Percentiles rank a stretch among this genome's conserved stretches.
Evolutionary conservation across 495 filamentous ascomycete genomes (phyloP).

Genomic region (Penicillium manginii): DNA sequence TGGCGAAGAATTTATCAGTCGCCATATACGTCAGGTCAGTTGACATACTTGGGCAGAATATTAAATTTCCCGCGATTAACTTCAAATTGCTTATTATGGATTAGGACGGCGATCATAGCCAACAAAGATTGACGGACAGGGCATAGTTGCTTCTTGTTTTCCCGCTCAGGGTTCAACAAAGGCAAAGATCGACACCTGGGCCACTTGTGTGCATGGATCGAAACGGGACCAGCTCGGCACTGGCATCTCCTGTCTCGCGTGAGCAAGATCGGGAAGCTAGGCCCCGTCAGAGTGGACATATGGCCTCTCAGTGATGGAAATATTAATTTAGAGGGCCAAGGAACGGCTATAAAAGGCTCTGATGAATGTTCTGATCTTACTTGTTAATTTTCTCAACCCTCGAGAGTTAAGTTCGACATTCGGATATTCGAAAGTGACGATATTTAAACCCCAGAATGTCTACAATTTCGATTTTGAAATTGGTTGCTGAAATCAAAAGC

Average conservation of each 20-base stretch:
- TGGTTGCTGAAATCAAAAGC: constrained; percentile 1
- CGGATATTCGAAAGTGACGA: neutral
- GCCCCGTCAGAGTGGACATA: neutral
- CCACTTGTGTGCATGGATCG: neutral
- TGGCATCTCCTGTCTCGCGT: constrained; percentile 8
- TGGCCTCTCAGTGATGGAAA: no score
- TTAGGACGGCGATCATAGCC: neutral
- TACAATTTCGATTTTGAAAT: neutral
- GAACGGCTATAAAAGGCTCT: constrained; percentile 3
- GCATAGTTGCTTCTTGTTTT: constrained; percentile 18
- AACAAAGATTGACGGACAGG: constrained; percentile 7
- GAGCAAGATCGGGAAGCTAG: constrained; percentile 5
- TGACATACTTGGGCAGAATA: neutral
- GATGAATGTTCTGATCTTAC: neutral
- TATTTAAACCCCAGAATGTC: neutral
- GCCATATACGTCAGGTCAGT: no score
- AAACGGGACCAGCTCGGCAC: neutral
- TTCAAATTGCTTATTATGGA: neutral
- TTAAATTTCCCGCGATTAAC: constrained; percentile 10
- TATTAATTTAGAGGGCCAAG: no score
- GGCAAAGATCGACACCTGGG: constrained; percentile 10
- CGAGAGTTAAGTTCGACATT: no score
- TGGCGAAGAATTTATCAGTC: no score
- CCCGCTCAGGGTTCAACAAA: neutral
- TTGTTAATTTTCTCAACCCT: no score